Evolutionary conservation across 2,329 filamentous ascomycete genomes (phyloP), one percentile per base, ranked within the genome.

Genomic region (Penicillium sp.): DNA sequence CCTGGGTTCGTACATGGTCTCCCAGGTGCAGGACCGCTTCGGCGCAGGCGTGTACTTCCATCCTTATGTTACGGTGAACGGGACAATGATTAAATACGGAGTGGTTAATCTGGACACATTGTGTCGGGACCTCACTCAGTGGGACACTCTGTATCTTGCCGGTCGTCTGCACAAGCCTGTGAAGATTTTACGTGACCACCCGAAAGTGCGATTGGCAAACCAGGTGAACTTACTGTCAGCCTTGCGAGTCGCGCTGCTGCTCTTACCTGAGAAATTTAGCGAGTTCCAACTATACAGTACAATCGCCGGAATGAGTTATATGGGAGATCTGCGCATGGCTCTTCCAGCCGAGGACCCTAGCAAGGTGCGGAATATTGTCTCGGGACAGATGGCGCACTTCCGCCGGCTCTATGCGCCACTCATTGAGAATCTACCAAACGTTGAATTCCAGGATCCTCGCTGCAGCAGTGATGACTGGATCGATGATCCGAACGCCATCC

Each of bases 1-100:
- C 12, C 72, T 96, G 16, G 92, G 92, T 1, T 97, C 91, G 1
- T 91, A 84, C 27, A 79, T 88, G 3, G 88, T 97, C 14, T 90
- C 89, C 12, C 80, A 83, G 46, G 84, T 96, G 16, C 92, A 99
- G 70, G 89, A 97, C 63, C 80, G 77, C 56, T 88, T 87, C 75
- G 93, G 93, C 35, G 93, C 93, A 0, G 95, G 93, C 6, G 89
- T 96, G 33, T 99, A 99, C 73, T 99, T 96, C 75, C 95, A 99
- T 63, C 91, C 93, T 0, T 96, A 92, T 67, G 83, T 99, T 41
- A 92, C 88, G 2, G 85, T 97, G 53, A 95, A 97, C 63, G 95
- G 93, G 34, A 95, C 90, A 54, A 79, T 97, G 64, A 93, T 99
- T 71, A 99, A 99, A 73, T 99, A 99, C 63, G 93, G 92, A 16